phyloP scores from a whole-genome alignment of 306 rosid genomes.

The Ziziphus jujuba region DNA sequence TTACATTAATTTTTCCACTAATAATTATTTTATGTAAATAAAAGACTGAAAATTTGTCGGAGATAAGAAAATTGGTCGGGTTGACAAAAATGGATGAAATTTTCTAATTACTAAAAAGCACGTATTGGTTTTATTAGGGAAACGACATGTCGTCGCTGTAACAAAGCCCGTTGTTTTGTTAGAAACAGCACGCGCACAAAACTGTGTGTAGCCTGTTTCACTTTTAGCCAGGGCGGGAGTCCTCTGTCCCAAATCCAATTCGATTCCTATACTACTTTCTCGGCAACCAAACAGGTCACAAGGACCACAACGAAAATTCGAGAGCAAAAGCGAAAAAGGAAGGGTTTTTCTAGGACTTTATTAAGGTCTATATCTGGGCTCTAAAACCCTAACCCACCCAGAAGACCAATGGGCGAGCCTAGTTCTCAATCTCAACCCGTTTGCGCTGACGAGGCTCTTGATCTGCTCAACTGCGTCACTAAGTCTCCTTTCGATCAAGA shows the following conservation, averaged over 20 bases:
- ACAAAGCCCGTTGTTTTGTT: background rate
- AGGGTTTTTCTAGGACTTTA: slow-evolving; percentile 2
- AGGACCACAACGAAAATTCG: background rate
- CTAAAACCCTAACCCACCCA: slow-evolving; percentile 27
- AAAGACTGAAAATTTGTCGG: no score
- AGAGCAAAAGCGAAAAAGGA: background rate
- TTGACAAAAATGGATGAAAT: no score
- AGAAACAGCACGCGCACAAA: background rate
- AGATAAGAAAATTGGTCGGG: no score
- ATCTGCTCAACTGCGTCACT: slow-evolving; percentile 76
- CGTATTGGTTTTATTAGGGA: background rate
- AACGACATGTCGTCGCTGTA: background rate
- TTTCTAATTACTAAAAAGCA: no score
- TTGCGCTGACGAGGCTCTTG: slow-evolving; percentile 73
- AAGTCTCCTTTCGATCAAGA: slow-evolving; percentile 59
- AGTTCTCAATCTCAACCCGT: slow-evolving; percentile 38
- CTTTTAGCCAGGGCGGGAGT: background rate
- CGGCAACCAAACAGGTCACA: slow-evolving; percentile 4
- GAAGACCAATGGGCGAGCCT: slow-evolving; percentile 43
- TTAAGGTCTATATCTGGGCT: background rate
- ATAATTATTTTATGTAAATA: no score
- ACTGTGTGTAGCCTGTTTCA: background rate
- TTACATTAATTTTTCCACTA: no score
- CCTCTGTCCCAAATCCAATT: no score
- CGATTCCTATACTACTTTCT: background rate